Evolutionary conservation across 768 basidiomycete genomes (phyloP), one percentile per base, ranked within the genome.

Genomic region (Mycena polygramma): DNA sequence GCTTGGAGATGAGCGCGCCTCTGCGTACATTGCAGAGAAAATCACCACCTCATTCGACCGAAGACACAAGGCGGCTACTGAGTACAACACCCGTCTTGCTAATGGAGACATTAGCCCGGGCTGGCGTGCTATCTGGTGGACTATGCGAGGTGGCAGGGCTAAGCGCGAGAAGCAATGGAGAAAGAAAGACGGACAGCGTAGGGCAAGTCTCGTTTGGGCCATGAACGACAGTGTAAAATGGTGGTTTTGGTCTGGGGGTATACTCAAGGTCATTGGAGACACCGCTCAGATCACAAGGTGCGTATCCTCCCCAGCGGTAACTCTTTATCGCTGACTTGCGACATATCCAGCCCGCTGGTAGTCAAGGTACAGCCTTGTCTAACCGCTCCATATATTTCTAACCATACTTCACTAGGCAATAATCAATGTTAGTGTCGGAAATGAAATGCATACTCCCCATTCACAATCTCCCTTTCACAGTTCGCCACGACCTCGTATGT

Each of bases 211-310:
- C 13, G 77, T 87, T 0, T 81, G 84, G 78, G 92, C 94, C 0
- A 86, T 95, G 80, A 94, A 94, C 75, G 93, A 94, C 77, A 90
- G 90, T 65, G 84, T 95, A 68, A 88, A 87, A 57, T 93, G 90
- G 88, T 90, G 87, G 83, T 92, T 94, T 76, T 95, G 94, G 94
- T 82, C 85, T 6, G 89, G 84, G 51, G 94, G 92, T 7, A 37
- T 89, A 0, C 76, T 88, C 61, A 87, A 88, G 73, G 79, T 88
- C 59, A 79, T 91, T n/a, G 86, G 90, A 1, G 94, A 95, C 75
- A 88, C 88, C 1, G 88, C 92, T 0, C 92, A 91, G 75, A 84
- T 93, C 30, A 91, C 90, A 7, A 63, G 65, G 70, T 67, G n/a
- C 49, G 46, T 36, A 52, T 5, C 13, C n/a, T 14, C 2, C 6